A percentile compares a stretch with the other conserved stretches of the same genome.
Evolutionary conservation across 768 basidiomycete species (phyloP).

Genomic region (Collybia sp.): DNA sequence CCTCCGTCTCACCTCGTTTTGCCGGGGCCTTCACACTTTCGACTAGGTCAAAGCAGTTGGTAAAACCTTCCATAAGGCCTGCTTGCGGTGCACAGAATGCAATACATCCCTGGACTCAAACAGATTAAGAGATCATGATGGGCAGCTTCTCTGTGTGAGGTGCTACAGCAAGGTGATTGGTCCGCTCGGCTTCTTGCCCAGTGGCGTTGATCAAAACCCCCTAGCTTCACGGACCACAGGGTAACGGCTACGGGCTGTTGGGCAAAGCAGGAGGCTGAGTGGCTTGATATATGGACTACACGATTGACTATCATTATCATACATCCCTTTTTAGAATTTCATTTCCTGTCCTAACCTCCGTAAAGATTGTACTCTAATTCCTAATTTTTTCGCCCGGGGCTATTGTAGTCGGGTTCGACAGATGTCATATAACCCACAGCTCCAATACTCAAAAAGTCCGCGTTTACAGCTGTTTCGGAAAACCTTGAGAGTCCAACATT

Average conservation of each 20-base stretch:
- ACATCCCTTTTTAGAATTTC: background rate
- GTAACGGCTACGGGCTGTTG: constrained; percentile 70
- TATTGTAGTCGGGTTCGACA: too few relatives aligned
- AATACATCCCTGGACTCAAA: constrained; percentile 65
- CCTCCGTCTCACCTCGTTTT: background rate
- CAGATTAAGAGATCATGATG: constrained; percentile 72
- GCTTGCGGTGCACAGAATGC: constrained; percentile 75
- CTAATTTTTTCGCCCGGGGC: too few relatives aligned
- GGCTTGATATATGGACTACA: background rate
- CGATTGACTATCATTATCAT: background rate
- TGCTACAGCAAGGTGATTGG: constrained; percentile 63
- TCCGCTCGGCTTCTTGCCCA: background rate
- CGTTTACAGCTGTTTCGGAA: too few relatives aligned
- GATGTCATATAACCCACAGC: too few relatives aligned
- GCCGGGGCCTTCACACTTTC: constrained; percentile 3
- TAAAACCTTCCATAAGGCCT: constrained; percentile 75
- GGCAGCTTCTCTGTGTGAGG: constrained; percentile 60
- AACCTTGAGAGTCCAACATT: too few relatives aligned
- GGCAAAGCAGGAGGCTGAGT: constrained; percentile 31
- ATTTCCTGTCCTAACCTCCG: too few relatives aligned
- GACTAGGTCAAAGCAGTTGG: constrained; percentile 75
- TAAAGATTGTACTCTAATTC: too few relatives aligned
- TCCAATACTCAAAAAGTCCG: too few relatives aligned
- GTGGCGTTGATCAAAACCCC: background rate
- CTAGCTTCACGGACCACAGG: constrained; percentile 70